These are phyloP conservation scores for Friedmanniomyces simplex DNA, from an alignment of 495 filamentous ascomycete species.

Conservation along the genomic window DNA sequence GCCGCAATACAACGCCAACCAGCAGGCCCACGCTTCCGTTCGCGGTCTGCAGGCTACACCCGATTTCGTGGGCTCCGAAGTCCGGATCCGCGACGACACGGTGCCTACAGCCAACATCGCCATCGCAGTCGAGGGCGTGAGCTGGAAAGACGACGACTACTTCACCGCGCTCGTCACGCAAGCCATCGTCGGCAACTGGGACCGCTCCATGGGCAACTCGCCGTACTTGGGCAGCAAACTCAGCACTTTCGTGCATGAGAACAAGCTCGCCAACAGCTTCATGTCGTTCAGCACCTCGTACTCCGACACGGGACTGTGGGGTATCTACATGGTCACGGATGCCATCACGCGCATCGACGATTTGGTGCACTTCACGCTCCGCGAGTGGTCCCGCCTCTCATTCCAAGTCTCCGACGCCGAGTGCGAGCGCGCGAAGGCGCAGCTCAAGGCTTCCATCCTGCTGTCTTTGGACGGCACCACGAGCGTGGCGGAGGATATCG, in stretches of 20 bases:
- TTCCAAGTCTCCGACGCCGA: slow-evolving; percentile 78
- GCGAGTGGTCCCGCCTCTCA: slow-evolving; percentile 92
- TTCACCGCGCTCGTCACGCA: slow-evolving; percentile 96
- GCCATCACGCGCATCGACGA: slow-evolving; percentile 80
- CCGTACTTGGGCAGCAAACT: slow-evolving; percentile 96
- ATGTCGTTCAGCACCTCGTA: slow-evolving; percentile 99
- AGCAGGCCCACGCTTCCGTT: slow-evolving; percentile 51
- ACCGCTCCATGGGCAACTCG: slow-evolving; percentile 95
- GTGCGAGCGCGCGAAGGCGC: slow-evolving; percentile 95
- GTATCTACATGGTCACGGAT: slow-evolving; percentile 96
- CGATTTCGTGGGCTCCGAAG: slow-evolving; percentile 92
- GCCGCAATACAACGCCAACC: slow-evolving; percentile 57
- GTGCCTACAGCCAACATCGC: slow-evolving; percentile 94
- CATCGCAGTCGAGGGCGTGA: slow-evolving; percentile 97
- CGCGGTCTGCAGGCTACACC: slow-evolving; percentile 60
- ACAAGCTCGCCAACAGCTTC: slow-evolving; percentile 95
- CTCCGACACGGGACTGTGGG: slow-evolving; percentile 98
- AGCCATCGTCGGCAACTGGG: slow-evolving; percentile 99
- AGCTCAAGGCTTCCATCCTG: slow-evolving; percentile 96
- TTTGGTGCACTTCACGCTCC: slow-evolving; percentile 93
- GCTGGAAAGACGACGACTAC: slow-evolving; percentile 98
- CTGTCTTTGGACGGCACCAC: slow-evolving; percentile 96
- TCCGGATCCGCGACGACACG: slow-evolving; percentile 90
- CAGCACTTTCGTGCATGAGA: slow-evolving; percentile 80
- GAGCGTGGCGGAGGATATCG: slow-evolving; percentile 94